Conservation (phyloP, 768 basidiomycete species). For the Phylloporus sp. region DNA sequence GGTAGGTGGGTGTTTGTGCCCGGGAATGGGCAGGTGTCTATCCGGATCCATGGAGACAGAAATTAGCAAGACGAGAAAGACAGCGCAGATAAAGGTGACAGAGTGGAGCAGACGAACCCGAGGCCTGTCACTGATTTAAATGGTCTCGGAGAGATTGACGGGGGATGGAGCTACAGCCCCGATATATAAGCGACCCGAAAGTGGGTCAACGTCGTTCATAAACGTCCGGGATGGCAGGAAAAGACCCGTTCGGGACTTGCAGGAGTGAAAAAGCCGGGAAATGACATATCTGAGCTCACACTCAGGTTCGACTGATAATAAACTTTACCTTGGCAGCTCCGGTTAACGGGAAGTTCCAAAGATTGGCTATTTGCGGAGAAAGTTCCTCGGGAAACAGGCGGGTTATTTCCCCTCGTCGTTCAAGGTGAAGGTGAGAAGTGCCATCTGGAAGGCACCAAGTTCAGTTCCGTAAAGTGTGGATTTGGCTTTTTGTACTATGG, state of each 20-base stretch:
- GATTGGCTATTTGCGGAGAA: conserved; percentile 21
- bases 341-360: conserved; percentile 28
- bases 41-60: conserved; percentile 33
- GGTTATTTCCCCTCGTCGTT: neutral
- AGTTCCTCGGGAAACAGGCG: conserved; percentile 14
- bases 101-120: conserved; percentile 24
- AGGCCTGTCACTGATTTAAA: conserved; percentile 23
- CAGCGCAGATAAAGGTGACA: conserved; percentile 16
- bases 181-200: conserved; percentile 26
- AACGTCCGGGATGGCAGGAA: conserved; percentile 25
- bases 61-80: conserved; percentile 17
- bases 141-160: conserved; percentile 17
- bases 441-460: conserved; percentile 21
- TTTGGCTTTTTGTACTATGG: conserved; percentile 34
- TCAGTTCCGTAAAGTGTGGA: conserved; percentile 30
- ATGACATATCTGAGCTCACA: conserved; percentile 22
- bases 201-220: conserved; percentile 30
- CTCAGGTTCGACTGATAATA: conserved; percentile 24
- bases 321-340: conserved; percentile 29
- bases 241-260: conserved; percentile 25
- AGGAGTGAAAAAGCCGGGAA: conserved; percentile 23
- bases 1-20: conserved; percentile 29
- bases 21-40: conserved; percentile 34
- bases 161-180: conserved; percentile 25
- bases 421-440: conserved; percentile 11